phyloP scores from a whole-genome alignment of 108 stramenopile genomes.

The Nitzschia sp. region DNA sequence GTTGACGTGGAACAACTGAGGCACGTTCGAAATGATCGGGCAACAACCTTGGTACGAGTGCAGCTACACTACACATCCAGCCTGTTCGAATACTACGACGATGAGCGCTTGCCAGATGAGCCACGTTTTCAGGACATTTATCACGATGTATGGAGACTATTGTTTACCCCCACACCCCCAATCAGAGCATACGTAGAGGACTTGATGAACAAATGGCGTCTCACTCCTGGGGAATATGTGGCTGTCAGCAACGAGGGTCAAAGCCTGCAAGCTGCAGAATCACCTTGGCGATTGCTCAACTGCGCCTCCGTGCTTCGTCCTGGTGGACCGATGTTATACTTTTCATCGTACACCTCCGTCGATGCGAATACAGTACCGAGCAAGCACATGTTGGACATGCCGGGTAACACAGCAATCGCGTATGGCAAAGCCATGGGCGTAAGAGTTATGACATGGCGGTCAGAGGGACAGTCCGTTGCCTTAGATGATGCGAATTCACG shows the following conservation, averaged over 20 bases:
- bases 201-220: not conserved
- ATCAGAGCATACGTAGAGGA: slow-evolving; percentile 19
- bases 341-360: slow-evolving; percentile 21
- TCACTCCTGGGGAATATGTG: slow-evolving; percentile 36
- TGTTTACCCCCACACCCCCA: slow-evolving; percentile 50
- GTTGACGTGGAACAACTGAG: not conserved
- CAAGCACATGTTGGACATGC: too few relatives aligned
- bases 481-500: slow-evolving; percentile 18
- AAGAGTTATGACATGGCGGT: slow-evolving; percentile 2
- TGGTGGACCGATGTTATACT: slow-evolving; percentile 30
- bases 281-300: slow-evolving; percentile 20
- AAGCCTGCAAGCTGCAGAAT: slow-evolving; percentile 1
- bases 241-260: slow-evolving; percentile 8
- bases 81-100: slow-evolving; percentile 1
- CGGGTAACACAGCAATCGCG: not conserved
- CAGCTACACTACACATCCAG: slow-evolving; percentile 16
- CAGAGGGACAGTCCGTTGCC: slow-evolving; percentile 11
- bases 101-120: slow-evolving; percentile 3
- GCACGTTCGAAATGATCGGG: not conserved
- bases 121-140: slow-evolving; percentile 36
- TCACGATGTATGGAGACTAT: slow-evolving; percentile 33
- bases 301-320: slow-evolving; percentile 38
- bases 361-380: too few relatives aligned
- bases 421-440: slow-evolving; percentile 3
- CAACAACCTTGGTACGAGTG: not conserved